phyloP scores from a whole-genome alignment of 176 grass and related monocot genomes.

The Juncus effusus region DNA sequence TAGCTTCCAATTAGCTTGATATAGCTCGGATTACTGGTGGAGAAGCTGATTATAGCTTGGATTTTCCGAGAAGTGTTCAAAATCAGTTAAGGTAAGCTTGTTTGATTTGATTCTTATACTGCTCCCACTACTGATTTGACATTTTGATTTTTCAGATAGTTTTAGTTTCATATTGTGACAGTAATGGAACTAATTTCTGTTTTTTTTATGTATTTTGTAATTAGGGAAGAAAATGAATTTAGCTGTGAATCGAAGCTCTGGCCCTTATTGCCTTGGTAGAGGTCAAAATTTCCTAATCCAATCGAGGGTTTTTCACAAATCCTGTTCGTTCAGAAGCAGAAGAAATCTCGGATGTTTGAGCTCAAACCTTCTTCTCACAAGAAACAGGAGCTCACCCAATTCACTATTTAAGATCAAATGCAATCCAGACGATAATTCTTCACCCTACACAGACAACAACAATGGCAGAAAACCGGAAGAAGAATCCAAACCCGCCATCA shows the following conservation, averaged over 20 bases:
- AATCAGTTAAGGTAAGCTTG: not conserved
- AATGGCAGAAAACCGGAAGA: constrained; percentile 31
- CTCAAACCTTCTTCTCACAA: not conserved
- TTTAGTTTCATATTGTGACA: not conserved
- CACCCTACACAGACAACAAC: constrained; percentile 48
- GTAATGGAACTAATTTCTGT: not conserved
- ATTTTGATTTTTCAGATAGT: not conserved
- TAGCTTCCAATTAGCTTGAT: not conserved
- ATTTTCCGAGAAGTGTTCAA: not conserved
- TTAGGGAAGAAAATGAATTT: constrained; percentile 16
- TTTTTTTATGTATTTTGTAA: not conserved
- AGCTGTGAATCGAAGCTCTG: constrained; percentile 22
- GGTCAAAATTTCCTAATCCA: constrained; percentile 13
- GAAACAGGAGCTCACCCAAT: constrained; percentile 15
- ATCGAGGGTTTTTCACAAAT: constrained; percentile 11
- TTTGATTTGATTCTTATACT: constrained; percentile 1
- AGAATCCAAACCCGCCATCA: not conserved
- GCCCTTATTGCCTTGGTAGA: constrained; percentile 10
- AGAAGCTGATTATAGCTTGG: not conserved
- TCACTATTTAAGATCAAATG: constrained; percentile 22
- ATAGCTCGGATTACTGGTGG: not conserved
- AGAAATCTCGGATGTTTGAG: constrained; percentile 12
- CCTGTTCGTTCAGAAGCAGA: constrained; percentile 17
- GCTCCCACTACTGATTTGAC: not conserved
- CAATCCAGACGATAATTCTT: constrained; percentile 62